These are phyloP conservation scores for Trichosporon faecale DNA, from an alignment of 1,284 basidiomycete species.

Conservation along the genomic window DNA sequence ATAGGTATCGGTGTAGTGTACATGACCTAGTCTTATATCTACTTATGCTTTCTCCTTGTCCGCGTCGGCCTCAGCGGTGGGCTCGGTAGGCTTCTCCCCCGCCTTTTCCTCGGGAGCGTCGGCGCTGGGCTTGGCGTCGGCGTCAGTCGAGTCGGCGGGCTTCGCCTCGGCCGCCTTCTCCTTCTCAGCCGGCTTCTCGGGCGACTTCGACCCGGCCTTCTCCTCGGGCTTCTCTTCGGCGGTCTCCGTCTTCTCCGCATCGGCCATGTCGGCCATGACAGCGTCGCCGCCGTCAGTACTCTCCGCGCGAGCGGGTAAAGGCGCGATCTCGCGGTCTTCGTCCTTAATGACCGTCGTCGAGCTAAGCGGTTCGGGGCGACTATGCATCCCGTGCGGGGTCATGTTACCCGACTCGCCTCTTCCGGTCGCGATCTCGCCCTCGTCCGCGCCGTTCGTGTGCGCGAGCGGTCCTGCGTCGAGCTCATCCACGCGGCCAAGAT, in stretches of 20 bases:
- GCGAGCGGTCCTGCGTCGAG: constrained; percentile 50
- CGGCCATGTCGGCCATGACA: constrained; percentile 9
- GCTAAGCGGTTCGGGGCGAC: constrained; percentile 46
- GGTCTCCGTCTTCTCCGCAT: not conserved
- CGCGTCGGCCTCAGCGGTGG: not conserved
- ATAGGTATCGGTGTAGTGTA: not conserved
- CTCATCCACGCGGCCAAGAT: constrained; percentile 52
- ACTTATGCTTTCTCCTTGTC: constrained; percentile 1
- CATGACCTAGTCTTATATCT: not conserved
- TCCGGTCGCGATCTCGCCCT: constrained; percentile 4
- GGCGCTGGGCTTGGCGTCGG: constrained; percentile 13
- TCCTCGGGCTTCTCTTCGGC: not conserved
- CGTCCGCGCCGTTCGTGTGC: constrained; percentile 19
- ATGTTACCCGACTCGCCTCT: constrained; percentile 37
- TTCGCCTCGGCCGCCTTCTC: not conserved
- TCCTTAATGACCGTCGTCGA: constrained; percentile 43
- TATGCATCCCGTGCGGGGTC: constrained; percentile 50
- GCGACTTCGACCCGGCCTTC: not conserved
- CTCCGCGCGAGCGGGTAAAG: constrained; percentile 32
- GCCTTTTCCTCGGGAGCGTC: not conserved
- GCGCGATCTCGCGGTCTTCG: constrained; percentile 36
- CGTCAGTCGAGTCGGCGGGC: not conserved
- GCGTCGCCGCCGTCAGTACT: not conserved
- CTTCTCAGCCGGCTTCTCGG: not conserved
- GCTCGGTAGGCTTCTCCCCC: not conserved